Base-by-base conservation (phyloP, 139 green algal genomes). In the Picochlorum sp. region DNA sequence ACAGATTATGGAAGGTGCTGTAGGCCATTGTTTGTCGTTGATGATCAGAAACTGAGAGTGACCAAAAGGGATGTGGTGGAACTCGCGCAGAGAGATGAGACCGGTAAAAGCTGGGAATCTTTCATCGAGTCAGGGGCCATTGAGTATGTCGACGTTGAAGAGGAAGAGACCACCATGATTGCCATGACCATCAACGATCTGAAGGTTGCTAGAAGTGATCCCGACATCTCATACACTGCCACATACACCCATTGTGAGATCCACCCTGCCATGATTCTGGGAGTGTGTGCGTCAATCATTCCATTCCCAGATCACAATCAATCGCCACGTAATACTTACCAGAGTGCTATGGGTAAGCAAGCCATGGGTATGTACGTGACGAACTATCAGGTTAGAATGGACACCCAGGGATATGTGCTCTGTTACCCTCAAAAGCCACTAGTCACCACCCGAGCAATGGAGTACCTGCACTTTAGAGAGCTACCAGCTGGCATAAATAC, bases 251-350 rank as follows among this genome's bases (percentile, higher is more conserved):
- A 99, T 78, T 96, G 89, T 68, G 94, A 99, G 84, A 95, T 99
- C 66, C 91, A 99, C 77, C 94, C 94, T 0, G 80, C 83, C 50
- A 95, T 98, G 90, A 97, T 98, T 78, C 81, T 99, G 58, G 94
- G 94, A 34, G 90, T 98, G 47, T 97, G 91, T 69, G 94, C 85
- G 3, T 95, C 85, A 63, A 98, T 98, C 78, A 95, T 99, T 60
- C 94, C 94, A 38, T 99, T 99, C 84, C 92, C 94, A 1, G 92
- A 99, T 76, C 94, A 99, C 90, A 99, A 99, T 79, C 90, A 96
- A 84, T 91, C 83, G 4, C 90, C 94, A 4, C 84, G 93, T 30
- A 97, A 96, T 78, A 94, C 89, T 14, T 97, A 97, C 72, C 91
- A 96, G 79, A 85, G 61, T 2, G 92, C 92, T 59, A 98, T 95